phyloP scores from a whole-genome alignment of 441 rosid species.

The Erodium texanum region DNA sequence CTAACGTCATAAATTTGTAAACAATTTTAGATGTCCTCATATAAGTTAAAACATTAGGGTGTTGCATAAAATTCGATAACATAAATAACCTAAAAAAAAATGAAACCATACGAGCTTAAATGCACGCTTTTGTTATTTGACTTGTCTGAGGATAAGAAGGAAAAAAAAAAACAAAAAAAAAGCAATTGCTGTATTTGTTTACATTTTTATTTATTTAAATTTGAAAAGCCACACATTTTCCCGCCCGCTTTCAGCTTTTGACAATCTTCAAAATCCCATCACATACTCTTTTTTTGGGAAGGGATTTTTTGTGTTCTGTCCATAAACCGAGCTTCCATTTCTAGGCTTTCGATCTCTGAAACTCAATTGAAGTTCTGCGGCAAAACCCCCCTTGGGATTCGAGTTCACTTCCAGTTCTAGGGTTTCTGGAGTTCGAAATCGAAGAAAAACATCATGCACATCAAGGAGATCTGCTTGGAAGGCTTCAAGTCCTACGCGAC shows the following conservation, averaged over 20 bases:
- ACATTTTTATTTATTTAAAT: neutral
- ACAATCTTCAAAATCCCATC: neutral
- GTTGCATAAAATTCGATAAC: no score
- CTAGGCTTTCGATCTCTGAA: constrained; percentile 5
- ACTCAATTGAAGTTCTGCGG: neutral
- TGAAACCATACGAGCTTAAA: no score
- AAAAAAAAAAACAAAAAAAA: no score
- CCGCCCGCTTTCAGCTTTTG: neutral
- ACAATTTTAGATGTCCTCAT: no score
- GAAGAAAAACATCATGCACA: constrained; percentile 38
- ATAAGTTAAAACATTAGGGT: no score
- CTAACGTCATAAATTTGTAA: no score
- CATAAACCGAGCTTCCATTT: neutral
- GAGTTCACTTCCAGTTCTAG: neutral
- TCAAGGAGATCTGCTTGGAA: constrained; percentile 82
- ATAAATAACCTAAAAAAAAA: no score
- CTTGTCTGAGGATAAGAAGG: no score
- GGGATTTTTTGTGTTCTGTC: neutral
- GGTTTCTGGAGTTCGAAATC: constrained; percentile 9
- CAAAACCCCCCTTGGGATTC: neutral
- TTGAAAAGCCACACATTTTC: neutral
- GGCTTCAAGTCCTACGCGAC: constrained; percentile 97
- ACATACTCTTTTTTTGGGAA: neutral
- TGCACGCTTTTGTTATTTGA: no score
- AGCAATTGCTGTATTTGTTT: no score